Conservation (phyloP, 2,329 filamentous ascomycete genomes). For the Aspergillus chevalieri region DNA sequence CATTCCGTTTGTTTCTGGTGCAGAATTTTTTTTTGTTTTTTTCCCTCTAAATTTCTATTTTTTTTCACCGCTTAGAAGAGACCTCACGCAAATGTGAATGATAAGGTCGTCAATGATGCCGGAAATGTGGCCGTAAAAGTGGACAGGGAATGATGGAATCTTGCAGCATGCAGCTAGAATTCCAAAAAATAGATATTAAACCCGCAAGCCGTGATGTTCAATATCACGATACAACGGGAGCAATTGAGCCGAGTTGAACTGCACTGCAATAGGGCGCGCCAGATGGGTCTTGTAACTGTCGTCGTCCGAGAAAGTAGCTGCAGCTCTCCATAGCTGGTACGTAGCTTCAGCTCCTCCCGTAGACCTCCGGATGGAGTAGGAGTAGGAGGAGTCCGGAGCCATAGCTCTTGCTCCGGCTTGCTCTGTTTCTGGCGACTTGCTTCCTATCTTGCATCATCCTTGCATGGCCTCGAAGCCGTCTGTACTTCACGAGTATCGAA, state of each 20-base stretch:
- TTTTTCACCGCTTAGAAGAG: slow-evolving; percentile 17
- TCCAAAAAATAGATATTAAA: background rate
- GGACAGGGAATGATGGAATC: slow-evolving; percentile 11
- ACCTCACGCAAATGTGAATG: slow-evolving; percentile 13
- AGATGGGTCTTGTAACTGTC: slow-evolving; percentile 13
- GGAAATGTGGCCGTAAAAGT: slow-evolving; percentile 3
- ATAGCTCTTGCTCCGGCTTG: too few relatives aligned
- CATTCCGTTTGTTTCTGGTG: slow-evolving; percentile 12
- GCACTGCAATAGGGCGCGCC: too few relatives aligned
- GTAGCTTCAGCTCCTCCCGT: background rate
- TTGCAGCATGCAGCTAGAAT: slow-evolving; percentile 11
- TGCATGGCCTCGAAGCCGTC: slow-evolving; percentile 11
- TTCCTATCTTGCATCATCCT: slow-evolving; percentile 19
- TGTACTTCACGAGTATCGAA: background rate
- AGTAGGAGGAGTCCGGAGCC: too few relatives aligned
- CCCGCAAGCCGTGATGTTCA: background rate
- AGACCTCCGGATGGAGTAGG: too few relatives aligned
- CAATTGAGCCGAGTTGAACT: background rate
- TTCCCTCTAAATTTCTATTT: slow-evolving; percentile 5
- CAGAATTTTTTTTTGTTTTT: slow-evolving; percentile 3
- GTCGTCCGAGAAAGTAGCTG: slow-evolving; percentile 11
- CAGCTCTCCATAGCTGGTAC: slow-evolving; percentile 10
- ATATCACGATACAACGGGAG: background rate
- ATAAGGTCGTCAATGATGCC: slow-evolving; percentile 15
- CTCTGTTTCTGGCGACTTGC: background rate